phyloP scores from a whole-genome alignment of 1,139 yeast genomes.

The Yueomyces sp. region DNA sequence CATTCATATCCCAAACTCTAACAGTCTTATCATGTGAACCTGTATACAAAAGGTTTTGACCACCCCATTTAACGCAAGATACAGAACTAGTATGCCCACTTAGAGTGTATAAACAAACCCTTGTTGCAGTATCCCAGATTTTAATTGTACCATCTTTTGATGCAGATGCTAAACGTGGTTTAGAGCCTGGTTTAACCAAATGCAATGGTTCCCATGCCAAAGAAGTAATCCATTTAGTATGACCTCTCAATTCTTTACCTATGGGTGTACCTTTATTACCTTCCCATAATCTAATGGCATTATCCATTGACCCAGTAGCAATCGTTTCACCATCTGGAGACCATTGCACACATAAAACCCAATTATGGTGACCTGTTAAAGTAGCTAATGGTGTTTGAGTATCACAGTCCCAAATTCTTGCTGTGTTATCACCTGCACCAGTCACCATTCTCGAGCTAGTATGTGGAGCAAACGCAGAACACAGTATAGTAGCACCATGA shows the following conservation, averaged over 20 bases:
- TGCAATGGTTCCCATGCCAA: slow-evolving; percentile 94
- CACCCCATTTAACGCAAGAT: slow-evolving; percentile 95
- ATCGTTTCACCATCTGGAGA: slow-evolving; percentile 84
- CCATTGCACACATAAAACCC: slow-evolving; percentile 92
- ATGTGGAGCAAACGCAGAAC: slow-evolving; percentile 89
- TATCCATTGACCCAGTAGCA: slow-evolving; percentile 96
- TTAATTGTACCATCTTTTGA: slow-evolving; percentile 87
- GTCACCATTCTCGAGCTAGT: slow-evolving; percentile 80
- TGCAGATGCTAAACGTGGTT: slow-evolving; percentile 71
- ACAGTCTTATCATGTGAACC: slow-evolving; percentile 94
- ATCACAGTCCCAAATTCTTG: slow-evolving; percentile 93
- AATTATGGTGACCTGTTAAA: slow-evolving; percentile 73
- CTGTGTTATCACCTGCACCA: slow-evolving; percentile 97
- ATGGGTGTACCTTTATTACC: slow-evolving; percentile 58
- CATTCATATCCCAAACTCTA: slow-evolving; percentile 79
- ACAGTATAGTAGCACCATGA: slow-evolving; percentile 85
- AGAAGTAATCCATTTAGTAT: slow-evolving; percentile 79
- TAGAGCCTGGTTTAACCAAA: slow-evolving; percentile 47
- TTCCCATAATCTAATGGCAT: slow-evolving; percentile 80
- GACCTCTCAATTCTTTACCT: slow-evolving; percentile 72
- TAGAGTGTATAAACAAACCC: slow-evolving; percentile 58
- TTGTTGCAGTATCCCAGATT: slow-evolving; percentile 78
- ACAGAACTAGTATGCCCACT: slow-evolving; percentile 85
- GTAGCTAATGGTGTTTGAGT: slow-evolving; percentile 85
- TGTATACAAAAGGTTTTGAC: slow-evolving; percentile 70